Evolutionary conservation across 2,329 filamentous ascomycete genomes (phyloP).

Genomic region (Cucurbitaria berberidis): DNA sequence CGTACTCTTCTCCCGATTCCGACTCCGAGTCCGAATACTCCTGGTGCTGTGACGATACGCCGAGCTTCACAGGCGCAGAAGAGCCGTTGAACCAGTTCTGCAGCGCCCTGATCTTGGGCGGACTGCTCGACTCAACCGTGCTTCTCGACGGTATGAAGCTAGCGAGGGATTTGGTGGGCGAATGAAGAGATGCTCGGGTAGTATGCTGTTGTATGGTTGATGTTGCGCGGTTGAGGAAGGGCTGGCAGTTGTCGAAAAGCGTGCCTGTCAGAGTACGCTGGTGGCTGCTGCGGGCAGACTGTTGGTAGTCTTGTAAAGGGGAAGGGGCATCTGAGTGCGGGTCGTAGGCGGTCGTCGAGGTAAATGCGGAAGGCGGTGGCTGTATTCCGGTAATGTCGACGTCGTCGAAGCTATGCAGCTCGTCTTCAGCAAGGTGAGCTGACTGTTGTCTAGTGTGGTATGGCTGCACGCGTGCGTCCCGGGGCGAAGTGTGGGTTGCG

Average conservation of each 20-base stretch:
- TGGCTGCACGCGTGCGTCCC: slow-evolving; percentile 19
- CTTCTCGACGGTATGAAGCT: slow-evolving; percentile 47
- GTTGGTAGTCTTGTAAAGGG: slow-evolving; percentile 35
- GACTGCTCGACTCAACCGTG: slow-evolving; percentile 37
- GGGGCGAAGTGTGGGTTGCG: slow-evolving; percentile 39
- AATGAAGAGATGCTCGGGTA: slow-evolving; percentile 41
- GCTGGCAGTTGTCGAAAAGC: slow-evolving; percentile 47
- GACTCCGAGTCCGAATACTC: slow-evolving; percentile 40
- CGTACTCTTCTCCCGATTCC: slow-evolving; percentile 34
- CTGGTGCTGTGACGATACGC: slow-evolving; percentile 38
- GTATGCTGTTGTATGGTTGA: slow-evolving; percentile 48
- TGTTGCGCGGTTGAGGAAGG: slow-evolving; percentile 43
- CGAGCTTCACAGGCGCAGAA: slow-evolving; percentile 57
- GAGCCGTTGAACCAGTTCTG: slow-evolving; percentile 61
- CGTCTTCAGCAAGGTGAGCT: slow-evolving; percentile 24
- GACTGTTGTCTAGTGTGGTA: slow-evolving; percentile 34
- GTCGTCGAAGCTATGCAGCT: slow-evolving; percentile 39
- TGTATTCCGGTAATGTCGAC: slow-evolving; percentile 38
- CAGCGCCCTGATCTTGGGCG: slow-evolving; percentile 45
- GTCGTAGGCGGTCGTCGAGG: slow-evolving; percentile 42
- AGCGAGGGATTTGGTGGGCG: slow-evolving; percentile 48
- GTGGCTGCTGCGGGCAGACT: slow-evolving; percentile 31
- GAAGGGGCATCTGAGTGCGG: slow-evolving; percentile 37
- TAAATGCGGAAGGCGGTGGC: slow-evolving; percentile 45
- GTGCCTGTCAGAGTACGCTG: slow-evolving; percentile 46